These are phyloP conservation scores for Hortiboletus flavorubellus DNA, from an alignment of 768 basidiomycete species.

Conservation along the genomic window DNA sequence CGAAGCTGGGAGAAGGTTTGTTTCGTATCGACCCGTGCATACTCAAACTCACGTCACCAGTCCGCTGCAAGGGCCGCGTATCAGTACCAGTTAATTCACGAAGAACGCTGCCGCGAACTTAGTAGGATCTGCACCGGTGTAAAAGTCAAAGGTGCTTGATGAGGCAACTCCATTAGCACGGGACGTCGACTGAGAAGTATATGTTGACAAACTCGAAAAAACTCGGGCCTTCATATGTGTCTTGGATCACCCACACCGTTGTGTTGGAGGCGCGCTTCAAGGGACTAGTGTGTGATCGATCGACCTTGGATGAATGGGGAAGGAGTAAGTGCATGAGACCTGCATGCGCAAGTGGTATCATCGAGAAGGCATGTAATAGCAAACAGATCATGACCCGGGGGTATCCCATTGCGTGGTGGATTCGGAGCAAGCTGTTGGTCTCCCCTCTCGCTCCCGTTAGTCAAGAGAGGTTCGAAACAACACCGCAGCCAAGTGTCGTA, in stretches of 20 bases:
- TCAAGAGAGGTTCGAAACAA: constrained; percentile 2
- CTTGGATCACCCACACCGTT: constrained; percentile 65
- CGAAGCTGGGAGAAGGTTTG: constrained; percentile 47
- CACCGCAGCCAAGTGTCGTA: constrained; percentile 19
- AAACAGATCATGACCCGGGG: constrained; percentile 5
- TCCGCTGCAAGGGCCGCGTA: constrained; percentile 44
- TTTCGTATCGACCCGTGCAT: constrained; percentile 1
- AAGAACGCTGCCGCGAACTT: constrained; percentile 34
- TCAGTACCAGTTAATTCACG: constrained; percentile 14
- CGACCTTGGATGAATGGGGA: neutral
- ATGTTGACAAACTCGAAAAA: constrained; percentile 63
- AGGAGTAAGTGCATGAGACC: constrained; percentile 2
- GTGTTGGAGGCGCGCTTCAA: constrained; percentile 27
- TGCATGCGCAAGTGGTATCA: constrained; percentile 14
- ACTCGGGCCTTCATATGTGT: constrained; percentile 58
- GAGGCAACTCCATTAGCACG: constrained; percentile 2
- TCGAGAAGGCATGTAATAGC: constrained; percentile 15
- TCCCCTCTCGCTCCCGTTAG: neutral
- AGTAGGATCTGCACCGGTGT: constrained; percentile 60
- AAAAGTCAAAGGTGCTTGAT: constrained; percentile 57
- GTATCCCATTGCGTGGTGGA: constrained; percentile 15
- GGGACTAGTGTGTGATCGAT: neutral
- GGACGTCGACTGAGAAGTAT: neutral
- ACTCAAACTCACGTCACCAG: constrained; percentile 56
- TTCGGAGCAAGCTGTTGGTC: constrained; percentile 1